Base-by-base conservation (phyloP, 2,329 filamentous ascomycete species). In the Colletotrichum limetticola region DNA sequence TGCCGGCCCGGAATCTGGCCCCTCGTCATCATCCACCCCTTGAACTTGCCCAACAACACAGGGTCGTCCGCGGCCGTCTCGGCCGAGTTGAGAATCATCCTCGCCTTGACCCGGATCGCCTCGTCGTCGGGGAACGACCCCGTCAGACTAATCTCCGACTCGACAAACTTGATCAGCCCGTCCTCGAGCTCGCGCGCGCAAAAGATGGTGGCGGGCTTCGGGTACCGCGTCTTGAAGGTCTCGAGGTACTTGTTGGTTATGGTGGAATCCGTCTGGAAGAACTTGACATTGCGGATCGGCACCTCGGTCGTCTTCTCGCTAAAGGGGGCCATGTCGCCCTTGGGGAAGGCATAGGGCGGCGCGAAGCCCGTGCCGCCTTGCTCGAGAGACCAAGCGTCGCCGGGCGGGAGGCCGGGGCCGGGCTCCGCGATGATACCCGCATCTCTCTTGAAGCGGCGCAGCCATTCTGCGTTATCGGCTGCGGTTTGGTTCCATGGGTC, bases 401-500 rank as follows among this genome's bases (percentile, higher is more conserved):
- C 81, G 2, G 78, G 74, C 0, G 84, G 82, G 0, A 91, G 82
- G 2, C 88, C 89, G 0, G 89, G 89, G 0, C 89, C 87, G 5
- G 83, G 80, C 11, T 84, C 82, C n/a, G 83, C 79, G 1, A 87
- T 79, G 35, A 92, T 86, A 22, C 89, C 89, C 0, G 83, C 84
- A 60, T 89, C 86, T 12, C 89, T 86, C 79, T 92, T 92, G 82
- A 92, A 91, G 57, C 90, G 86, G 68, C 86, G 84, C 14, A 92
- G 84, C 90, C 90, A 92, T 79, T 92, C 90, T 1, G 84, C 85
- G 75, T 92, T 91, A 77, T 92, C 90, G 35, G 90, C 90, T 1
- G 89, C 88, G 0, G 90, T 92, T 76, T 90, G 87, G 78, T 92
- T 91, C 88, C 89, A 91, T 2, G 89, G 88, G 76, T 91, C 90